Percentiles rank a stretch among this genome's conserved stretches.
These are phyloP conservation scores for Claviceps quebecensis DNA, from an alignment of 2,329 filamentous ascomycete species.

Conservation along the genomic window DNA sequence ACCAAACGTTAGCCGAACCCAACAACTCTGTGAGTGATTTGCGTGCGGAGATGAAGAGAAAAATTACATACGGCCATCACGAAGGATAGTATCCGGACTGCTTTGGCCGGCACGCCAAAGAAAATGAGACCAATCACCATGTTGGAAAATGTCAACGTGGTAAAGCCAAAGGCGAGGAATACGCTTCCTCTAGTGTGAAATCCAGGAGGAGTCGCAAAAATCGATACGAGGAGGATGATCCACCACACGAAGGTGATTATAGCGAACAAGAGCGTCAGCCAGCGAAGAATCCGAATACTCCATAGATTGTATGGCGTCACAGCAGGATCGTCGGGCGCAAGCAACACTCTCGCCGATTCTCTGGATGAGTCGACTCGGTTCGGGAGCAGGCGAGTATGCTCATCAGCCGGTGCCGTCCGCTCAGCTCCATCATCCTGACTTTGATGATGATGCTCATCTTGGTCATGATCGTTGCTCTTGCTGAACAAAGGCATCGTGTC, in stretches of 20 bases:
- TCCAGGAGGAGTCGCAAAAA: conserved; percentile 79
- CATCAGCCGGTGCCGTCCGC: conserved; percentile 23
- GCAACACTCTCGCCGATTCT: conserved; percentile 28
- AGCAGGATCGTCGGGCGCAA: conserved; percentile 30
- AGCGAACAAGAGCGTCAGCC: conserved; percentile 63
- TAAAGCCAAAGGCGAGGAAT: conserved; percentile 79
- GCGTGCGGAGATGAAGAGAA: neutral
- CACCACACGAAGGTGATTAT: conserved; percentile 79
- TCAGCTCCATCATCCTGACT: conserved; percentile 13
- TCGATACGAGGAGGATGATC: conserved; percentile 73
- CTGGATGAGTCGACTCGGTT: conserved; percentile 42
- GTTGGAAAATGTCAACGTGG: conserved; percentile 62
- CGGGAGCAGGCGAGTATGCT: conserved; percentile 54
- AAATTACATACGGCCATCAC: conserved; percentile 38
- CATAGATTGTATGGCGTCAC: conserved; percentile 90
- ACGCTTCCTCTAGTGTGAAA: conserved; percentile 81
- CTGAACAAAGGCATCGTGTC: conserved; percentile 22
- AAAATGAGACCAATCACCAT: conserved; percentile 69
- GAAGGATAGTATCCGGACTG: conserved; percentile 59
- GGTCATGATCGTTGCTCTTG: conserved; percentile 12
- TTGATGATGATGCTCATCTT: conserved; percentile 6
- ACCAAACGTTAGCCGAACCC: neutral
- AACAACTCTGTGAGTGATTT: neutral
- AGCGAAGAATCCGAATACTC: conserved; percentile 70
- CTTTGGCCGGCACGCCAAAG: conserved; percentile 70